Percentiles rank a stretch among this genome's conserved stretches.
Evolutionary conservation across 1,284 basidiomycete genomes (phyloP).

Genomic region (Pulveroboletus sp.): DNA sequence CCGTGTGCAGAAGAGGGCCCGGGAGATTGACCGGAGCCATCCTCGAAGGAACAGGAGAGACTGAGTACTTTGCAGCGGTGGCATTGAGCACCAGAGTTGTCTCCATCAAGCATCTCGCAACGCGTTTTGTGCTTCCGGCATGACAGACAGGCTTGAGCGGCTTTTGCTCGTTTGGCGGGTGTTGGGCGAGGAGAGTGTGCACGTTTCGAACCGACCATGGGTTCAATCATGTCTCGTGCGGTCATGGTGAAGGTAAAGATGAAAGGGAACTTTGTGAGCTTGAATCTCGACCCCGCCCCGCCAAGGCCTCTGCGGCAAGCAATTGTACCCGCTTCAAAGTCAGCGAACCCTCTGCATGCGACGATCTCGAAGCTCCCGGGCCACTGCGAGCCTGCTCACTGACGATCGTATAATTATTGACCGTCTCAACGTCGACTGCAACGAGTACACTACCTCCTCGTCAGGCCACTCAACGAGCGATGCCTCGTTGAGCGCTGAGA

Average conservation of each 20-base stretch:
- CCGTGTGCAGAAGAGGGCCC: slow-evolving; percentile 18
- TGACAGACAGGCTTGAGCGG: slow-evolving; percentile 42
- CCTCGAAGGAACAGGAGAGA: slow-evolving; percentile 43
- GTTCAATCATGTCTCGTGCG: slow-evolving; percentile 21
- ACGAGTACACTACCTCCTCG: not conserved
- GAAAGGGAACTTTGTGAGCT: slow-evolving; percentile 5
- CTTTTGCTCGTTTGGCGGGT: slow-evolving; percentile 41
- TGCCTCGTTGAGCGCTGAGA: not conserved
- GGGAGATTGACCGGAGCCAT: slow-evolving; percentile 19
- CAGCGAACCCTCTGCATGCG: slow-evolving; percentile 16
- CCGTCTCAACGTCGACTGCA: not conserved
- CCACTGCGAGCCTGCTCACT: not conserved
- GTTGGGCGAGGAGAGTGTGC: slow-evolving; percentile 32
- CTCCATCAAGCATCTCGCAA: slow-evolving; percentile 44
- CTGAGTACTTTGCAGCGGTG: slow-evolving; percentile 46
- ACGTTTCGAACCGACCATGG: slow-evolving; percentile 32
- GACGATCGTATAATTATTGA: not conserved
- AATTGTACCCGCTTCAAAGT: slow-evolving; percentile 33
- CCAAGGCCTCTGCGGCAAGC: slow-evolving; percentile 13
- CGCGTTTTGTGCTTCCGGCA: slow-evolving; percentile 48
- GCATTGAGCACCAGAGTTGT: slow-evolving; percentile 38
- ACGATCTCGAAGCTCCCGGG: slow-evolving; percentile 16
- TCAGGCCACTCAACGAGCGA: not conserved
- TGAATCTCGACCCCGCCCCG: slow-evolving; percentile 17
- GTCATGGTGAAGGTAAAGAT: slow-evolving; percentile 18